Base-by-base conservation (phyloP, 768 basidiomycete genomes). In the Lentinula aciculospora region DNA sequence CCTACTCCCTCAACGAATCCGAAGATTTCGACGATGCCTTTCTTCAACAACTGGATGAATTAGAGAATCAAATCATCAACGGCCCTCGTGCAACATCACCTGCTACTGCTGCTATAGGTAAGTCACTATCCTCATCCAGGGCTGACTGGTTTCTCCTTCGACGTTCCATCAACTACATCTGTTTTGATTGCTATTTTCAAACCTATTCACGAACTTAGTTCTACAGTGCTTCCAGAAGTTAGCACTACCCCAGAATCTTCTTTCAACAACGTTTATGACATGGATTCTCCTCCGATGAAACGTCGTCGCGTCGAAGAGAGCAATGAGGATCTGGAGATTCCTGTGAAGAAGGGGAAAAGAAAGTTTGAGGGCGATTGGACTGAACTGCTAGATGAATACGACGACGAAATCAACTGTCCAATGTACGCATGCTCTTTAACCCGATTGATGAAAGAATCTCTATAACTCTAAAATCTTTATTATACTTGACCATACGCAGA, bases 391-490 rank as follows among this genome's bases (percentile, higher is more conserved):
- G 72, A 73, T 3, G 72, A 62, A n/a, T 80, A 83, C 48, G 86
- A 86, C 65, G 78, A 82, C 44, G 87, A 88, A 63, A 68, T 89
- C 48, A 81, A 73, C 15, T 91, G 89, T 68, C 81, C 89, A 1
- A 86, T 91, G 89, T 89, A 67, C 47, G 86, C 76, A 48, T 31
- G 13, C 53, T 39, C 36, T 53, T 21, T 36, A 15, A 53, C 19
- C 32, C 15, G 49, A 34, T 51, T 50, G 61, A 34, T 19, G 34
- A 51, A 13, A 19, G 25, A n/a, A 28, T 28, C 9, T 27, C 17
- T 48, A 28, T 48, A 32, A 32, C 47, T 31, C 28, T 19, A 28
- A 32, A 15, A 23, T 23, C 31, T 19, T 53, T 17, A 4, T 17
- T 27, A 32, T 39, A 4, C 21, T 27, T 7, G n/a, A n/a, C n/a